phyloP scores from a whole-genome alignment of 257 asterid genomes.

The Penstemon barbatus region DNA sequence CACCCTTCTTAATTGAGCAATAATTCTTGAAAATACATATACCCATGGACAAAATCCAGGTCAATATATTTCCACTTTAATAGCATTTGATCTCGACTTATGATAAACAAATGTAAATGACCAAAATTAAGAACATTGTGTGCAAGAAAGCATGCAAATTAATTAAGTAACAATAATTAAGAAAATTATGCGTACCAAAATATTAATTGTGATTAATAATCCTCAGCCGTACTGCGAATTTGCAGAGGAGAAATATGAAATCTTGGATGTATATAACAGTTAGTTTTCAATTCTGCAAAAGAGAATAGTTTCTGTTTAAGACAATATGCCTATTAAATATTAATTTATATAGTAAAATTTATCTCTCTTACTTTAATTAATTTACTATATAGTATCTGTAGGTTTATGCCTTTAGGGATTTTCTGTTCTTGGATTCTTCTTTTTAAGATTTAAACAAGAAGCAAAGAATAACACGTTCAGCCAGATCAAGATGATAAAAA shows the following conservation, averaged over 20 bases:
- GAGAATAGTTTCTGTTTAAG: neutral
- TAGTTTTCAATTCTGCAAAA: neutral
- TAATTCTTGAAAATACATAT: too few species aligned
- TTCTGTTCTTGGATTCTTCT: neutral
- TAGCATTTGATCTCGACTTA: too few species aligned
- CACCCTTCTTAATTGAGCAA: too few species aligned
- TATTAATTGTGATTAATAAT: too few species aligned
- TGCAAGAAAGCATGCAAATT: too few species aligned
- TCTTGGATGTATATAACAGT: neutral
- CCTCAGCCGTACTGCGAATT: neutral
- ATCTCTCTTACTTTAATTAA: neutral
- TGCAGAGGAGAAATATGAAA: neutral
- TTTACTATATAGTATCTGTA: conserved; percentile 9
- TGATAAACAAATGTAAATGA: too few species aligned
- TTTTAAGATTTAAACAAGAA: neutral
- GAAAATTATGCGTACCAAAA: too few species aligned
- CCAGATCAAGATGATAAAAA: neutral
- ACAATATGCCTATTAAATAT: neutral
- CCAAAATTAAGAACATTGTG: too few species aligned
- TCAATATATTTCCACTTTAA: too few species aligned
- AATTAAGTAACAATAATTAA: too few species aligned
- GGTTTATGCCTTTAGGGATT: neutral
- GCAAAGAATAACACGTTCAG: neutral
- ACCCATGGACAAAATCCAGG: too few species aligned
- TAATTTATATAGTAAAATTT: neutral